Evolutionary conservation across 2,329 filamentous ascomycete genomes (phyloP), one percentile per base, ranked within the genome.

Genomic region (Claviceps africana): DNA sequence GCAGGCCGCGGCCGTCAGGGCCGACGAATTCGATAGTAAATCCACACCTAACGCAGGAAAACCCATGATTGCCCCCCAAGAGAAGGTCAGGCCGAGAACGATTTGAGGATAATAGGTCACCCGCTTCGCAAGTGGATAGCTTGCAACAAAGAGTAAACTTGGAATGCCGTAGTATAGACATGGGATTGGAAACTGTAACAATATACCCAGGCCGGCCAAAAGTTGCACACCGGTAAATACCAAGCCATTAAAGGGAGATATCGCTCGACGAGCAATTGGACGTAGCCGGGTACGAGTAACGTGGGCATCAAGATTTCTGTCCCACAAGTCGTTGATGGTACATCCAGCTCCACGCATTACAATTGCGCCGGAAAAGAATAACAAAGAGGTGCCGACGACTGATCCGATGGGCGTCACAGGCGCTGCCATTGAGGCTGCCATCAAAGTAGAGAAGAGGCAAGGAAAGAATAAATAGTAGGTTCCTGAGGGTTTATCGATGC

Each of bases 261-360:
- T 72, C 50, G 88, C 88, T 35, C 85, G 78, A 13, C 89, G 79
- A 1, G 89, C 88, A 55, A 95, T 85, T 3, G 89, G 89, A 17
- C 89, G 82, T 33, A 88, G 72, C 15, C 83, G 79, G 6, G 87
- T 94, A 47, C 89, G 79, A 1, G 77, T 69, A 15, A 95, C 88
- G 56, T 88, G 79, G 7, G 85, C 83, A 66, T 95, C 89, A 17
- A 95, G 81, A 59, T 93, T 86, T 51, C 87, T 81, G 67, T 95
- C 89, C 85, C 88, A 90, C 49, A 94, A 79, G 64, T 95, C 89
- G 64, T 95, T 95, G 69, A 94, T 88, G 19, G 85, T 85, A 67
- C 89, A 95, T 50, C 88, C 88, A 21, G 88, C 87, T 48, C 89
- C 86, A 55, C 89, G 85, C 86, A 95, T 93, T 58, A 95, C 77